Percentiles rank a stretch among this genome's conserved stretches.
Evolutionary conservation across 176 grass and related monocot genomes (phyloP).

Genomic region (Elymus sibiricus): DNA sequence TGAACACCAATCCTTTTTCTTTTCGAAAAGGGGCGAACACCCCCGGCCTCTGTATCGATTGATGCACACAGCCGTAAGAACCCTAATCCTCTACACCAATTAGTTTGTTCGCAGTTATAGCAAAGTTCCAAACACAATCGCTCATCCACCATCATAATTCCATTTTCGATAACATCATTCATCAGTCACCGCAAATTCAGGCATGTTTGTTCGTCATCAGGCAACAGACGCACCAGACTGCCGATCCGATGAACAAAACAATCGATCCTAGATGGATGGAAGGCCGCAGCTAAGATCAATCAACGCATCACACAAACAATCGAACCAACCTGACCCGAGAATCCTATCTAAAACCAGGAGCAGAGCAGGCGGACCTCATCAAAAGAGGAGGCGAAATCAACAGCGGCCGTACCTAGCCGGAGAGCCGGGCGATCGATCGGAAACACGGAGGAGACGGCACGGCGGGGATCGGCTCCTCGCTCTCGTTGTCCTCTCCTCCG

Average conservation of each 20-base stretch:
- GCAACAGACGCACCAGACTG: neutral
- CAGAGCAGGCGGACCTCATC: neutral
- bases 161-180: neutral
- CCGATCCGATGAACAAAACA: neutral
- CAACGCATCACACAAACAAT: neutral
- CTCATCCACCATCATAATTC: neutral
- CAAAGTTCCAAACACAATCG: neutral
- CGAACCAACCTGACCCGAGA: neutral
- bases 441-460: neutral
- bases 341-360: neutral
- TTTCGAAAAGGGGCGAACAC: too few relatives aligned
- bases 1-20: neutral
- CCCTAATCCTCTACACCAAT: neutral
- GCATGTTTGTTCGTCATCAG: neutral
- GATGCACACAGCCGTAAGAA: too few relatives aligned
- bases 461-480: neutral
- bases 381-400: neutral
- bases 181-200: neutral
- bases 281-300: neutral
- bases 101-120: neutral
- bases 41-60: too few relatives aligned
- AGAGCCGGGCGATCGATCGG: neutral
- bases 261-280: neutral
- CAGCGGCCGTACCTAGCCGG: neutral
- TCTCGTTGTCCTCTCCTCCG: neutral